Evolutionary conservation across 306 rosid genomes (phyloP), one percentile per base, ranked within the genome.

Genomic region (Boehmeria nivea): DNA sequence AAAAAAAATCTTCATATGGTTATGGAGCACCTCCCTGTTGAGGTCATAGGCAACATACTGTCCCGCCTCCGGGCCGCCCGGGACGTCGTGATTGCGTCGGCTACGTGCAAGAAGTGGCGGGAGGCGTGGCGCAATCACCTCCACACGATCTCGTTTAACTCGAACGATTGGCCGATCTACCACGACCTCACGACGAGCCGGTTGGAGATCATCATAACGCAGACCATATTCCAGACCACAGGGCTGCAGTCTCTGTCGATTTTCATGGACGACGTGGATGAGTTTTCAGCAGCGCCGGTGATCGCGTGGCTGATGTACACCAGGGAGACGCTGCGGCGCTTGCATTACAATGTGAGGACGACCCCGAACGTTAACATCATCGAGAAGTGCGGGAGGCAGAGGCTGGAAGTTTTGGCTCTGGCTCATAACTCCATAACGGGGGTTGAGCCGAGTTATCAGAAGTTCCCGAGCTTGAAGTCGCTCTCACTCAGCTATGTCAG

Each of bases 261-360:
- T 66, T 60, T 79, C 57, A 78, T 85, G 97, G 95, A 89, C 33
- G 88, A 81, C 40, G 83, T 65, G 4, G 86, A 83, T 18, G 86
- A 76, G 26, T 89, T 89, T 60, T 83, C 83, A 0, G 93, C 95
- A 7, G 77, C 93, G 0, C 72, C 88, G 1, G 80, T 82, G 61
- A 76, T 83, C 58, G 88, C 94, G 53, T 88, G 96, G 94, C 86
- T 88, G 50, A 78, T 88, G 86, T 82, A 80, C 60, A 85, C 94
- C 7, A 64, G 84, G 55, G 83, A 82, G 19, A 78, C 87, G 14
- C 26, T 85, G 60, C 70, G 78, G 44, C 65, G 44, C 27, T 64
- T 86, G 43, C 61, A 59, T 43, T 88, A 85, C 66, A 80, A 80
- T 65, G 88, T 82, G 43, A 63, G 74, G 65, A 82, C 96, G 15